Evolutionary conservation across 2,329 filamentous ascomycete species (phyloP), one percentile per base, ranked within the genome.

Genomic region (Arthrocladium fulminans): DNA sequence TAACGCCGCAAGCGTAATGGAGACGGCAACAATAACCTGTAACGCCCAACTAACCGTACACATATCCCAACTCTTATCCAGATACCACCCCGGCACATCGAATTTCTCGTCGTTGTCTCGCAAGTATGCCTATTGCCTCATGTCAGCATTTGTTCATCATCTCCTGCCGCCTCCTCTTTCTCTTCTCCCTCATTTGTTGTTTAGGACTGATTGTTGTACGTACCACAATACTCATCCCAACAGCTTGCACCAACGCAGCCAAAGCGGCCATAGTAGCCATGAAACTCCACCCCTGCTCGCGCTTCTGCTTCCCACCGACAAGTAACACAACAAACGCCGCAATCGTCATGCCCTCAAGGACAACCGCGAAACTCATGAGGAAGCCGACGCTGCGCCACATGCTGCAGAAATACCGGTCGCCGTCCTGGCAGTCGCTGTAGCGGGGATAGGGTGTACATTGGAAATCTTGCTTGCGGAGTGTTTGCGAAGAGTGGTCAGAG

Each of bases 321-420:
- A 96, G 70, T 40, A 94, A 80, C 43, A 94, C 79, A 24, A 83
- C 61, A 66, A 90, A 95, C 15, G 82, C 79, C 23, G 94, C 81
- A n/a, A 94, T 67, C 5, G 81, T 81, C 48, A 84, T 87, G 34
- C 92, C 76, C 65, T 94, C 83, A 32, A 92, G 64, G n/a, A 95
- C 81, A 30, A 88, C 79, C 6, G 85, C 78, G 59, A 96, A 86
- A 45, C 83, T 86, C 71, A 94, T 88, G 55, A 95, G 68, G 67
- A 96, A 97, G 20, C 86, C 88, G 29, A 88, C 81, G 22, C 81
- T 87, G 51, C 86, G 79, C 90, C 90, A 98, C 76, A 94, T 84
- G 59, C 81, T 84, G 73, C 92, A 97, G 69, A 97, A 96, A 60
- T 81, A 80, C 45, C 80, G 75, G 57, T 83, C 77, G 45, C 79